A percentile compares a stretch with the other conserved stretches of the same genome.
phyloP scores from a whole-genome alignment of 805 yeast genomes.

The Monosporozyma aquatica region DNA sequence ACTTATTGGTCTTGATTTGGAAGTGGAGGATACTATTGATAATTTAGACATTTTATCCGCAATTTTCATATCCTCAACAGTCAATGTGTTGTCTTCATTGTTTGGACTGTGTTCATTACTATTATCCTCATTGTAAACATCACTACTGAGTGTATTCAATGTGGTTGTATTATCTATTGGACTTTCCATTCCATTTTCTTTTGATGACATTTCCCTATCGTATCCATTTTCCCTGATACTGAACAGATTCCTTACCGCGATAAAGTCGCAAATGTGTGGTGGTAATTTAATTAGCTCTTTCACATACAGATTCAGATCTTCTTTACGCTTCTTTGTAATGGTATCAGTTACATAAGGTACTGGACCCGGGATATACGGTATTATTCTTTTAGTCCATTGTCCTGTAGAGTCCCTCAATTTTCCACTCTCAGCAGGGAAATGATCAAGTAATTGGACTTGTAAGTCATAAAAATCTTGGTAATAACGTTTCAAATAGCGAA shows the following conservation, averaged over 20 bases:
- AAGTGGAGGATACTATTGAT: constrained; percentile 13
- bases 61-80: constrained; percentile 27
- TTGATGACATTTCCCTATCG: constrained; percentile 23
- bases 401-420: constrained; percentile 38
- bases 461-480: constrained; percentile 95
- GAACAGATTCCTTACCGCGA: constrained; percentile 62
- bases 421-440: constrained; percentile 90
- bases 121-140: too few relatives aligned
- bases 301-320: constrained; percentile 48
- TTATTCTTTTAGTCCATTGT: constrained; percentile 62
- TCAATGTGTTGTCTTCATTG: constrained; percentile 21
- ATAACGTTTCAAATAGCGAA: constrained; percentile 69
- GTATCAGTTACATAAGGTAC: constrained; percentile 81
- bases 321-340: constrained; percentile 46
- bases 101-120: background rate
- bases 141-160: too few relatives aligned
- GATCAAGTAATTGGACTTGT: constrained; percentile 72
- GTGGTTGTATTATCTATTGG: constrained; percentile 10
- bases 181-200: background rate
- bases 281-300: constrained; percentile 63
- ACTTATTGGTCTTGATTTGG: constrained; percentile 27
- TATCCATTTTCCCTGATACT: constrained; percentile 36
- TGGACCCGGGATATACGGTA: constrained; percentile 96
- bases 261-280: constrained; percentile 58
- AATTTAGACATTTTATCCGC: constrained; percentile 22